Base-by-base conservation (phyloP, 495 filamentous ascomycete genomes). In the Penicillium chermesinum region DNA sequence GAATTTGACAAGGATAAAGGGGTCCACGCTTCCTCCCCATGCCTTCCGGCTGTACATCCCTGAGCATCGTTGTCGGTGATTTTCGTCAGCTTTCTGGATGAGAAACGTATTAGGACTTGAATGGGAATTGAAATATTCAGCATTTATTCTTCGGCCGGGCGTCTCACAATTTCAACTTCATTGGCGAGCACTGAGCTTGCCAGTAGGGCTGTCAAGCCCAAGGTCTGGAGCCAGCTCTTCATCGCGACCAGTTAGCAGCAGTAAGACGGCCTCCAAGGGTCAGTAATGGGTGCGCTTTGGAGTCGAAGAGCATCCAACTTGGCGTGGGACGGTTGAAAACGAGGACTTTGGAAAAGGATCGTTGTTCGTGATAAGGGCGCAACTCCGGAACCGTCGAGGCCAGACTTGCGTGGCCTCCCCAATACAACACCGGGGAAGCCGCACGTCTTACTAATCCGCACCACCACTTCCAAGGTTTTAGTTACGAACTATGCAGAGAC, bases 11-110 rank as follows among this genome's bases (percentile, higher is more conserved):
- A 84, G 73, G 65, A 99, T 95, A 70, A 85, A 91, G 8, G 93
- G 94, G 50, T 96, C 88, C 42, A 88, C 76, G 25, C 78, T 80
- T 57, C 93, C 93, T 51, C 89, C 88, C 93, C 93, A 99, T 15
- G 85, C 70, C 55, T 83, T 88, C 60, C 78, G 84, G 65, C 84
- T 91, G 70, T 97, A 99, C 93, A 99, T 97, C 69, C 93, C 93
- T 62, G 88, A 84, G 71, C 93, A 99, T 84, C 86, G 79, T 70
- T 96, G 88, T 54, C 80, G 70, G 66, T 89, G 85, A 21, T 84
- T 77, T 32, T 87, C 80, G 54, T 84, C 82, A 62, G 93, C 76
- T 65, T 86, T 81, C 85, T 90, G 36, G 14, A 33, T 2, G 14
- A n/a, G 15, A 17, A 36, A 13, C 13, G 16, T n/a, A 46, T 50